phyloP scores from a whole-genome alignment of 352 stramenopile species.

The Phytopythium delawarense region DNA sequence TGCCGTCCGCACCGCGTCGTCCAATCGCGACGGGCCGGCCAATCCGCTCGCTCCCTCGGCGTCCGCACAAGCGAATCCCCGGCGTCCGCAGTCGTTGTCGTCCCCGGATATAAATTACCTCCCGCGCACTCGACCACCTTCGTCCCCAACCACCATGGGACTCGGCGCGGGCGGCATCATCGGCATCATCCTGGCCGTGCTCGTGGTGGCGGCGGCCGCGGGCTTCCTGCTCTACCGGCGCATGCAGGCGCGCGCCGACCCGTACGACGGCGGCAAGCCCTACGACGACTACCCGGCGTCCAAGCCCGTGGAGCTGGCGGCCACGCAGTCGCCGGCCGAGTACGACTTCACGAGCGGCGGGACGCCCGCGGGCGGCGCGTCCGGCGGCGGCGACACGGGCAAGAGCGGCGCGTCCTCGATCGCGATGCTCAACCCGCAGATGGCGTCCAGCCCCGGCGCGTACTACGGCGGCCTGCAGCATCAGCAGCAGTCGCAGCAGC shows the following conservation, averaged over 20 bases:
- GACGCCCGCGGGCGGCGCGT: slow-evolving; percentile 11
- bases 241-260: slow-evolving; percentile 12
- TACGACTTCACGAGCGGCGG: slow-evolving; percentile 30
- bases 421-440: slow-evolving; percentile 21
- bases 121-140: background rate
- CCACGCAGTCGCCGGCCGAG: slow-evolving; percentile 20
- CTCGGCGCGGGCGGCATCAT: slow-evolving; percentile 26
- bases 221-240: slow-evolving; percentile 40
- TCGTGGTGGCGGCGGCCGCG: slow-evolving; percentile 25
- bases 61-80: slow-evolving; percentile 2
- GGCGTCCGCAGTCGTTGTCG: background rate
- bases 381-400: slow-evolving; percentile 3
- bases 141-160: background rate
- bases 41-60: background rate
- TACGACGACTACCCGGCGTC: slow-evolving; percentile 28
- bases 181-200: slow-evolving; percentile 37
- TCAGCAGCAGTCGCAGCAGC: background rate
- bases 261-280: slow-evolving; percentile 32
- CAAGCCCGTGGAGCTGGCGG: slow-evolving; percentile 15
- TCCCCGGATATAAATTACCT: background rate
- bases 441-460: slow-evolving; percentile 15
- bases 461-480: slow-evolving; percentile 16
- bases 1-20: slow-evolving; percentile 2
- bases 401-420: slow-evolving; percentile 25
- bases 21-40: background rate